Percentiles rank a stretch among this genome's conserved stretches.
phyloP scores from a whole-genome alignment of 441 rosid species.

The Syzygium syzygioides region DNA sequence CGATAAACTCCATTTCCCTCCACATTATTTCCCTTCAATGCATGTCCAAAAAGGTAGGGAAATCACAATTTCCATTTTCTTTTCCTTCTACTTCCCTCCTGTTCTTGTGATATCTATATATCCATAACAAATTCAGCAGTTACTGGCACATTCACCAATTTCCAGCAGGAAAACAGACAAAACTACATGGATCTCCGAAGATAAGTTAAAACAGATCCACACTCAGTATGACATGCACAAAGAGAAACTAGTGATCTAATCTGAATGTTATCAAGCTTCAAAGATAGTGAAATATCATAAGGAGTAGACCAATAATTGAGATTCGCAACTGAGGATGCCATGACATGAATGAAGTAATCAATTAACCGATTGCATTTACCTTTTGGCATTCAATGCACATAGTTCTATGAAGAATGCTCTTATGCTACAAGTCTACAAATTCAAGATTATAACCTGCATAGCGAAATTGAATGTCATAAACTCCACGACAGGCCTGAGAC shows the following conservation, averaged over 20 bases:
- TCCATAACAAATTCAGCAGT: background rate
- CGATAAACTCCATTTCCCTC: background rate
- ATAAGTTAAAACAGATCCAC: background rate
- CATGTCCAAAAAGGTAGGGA: background rate
- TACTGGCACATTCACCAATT: background rate
- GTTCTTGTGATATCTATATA: background rate
- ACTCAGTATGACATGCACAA: background rate
- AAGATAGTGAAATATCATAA: background rate
- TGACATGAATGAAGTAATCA: background rate
- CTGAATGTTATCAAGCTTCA: background rate
- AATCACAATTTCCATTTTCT: background rate
- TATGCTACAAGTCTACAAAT: background rate
- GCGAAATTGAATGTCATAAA: conserved; percentile 97
- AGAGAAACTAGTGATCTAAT: background rate
- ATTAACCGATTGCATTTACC: background rate
- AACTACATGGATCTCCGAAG: background rate
- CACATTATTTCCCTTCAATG: background rate
- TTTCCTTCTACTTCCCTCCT: background rate
- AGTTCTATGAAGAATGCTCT: background rate
- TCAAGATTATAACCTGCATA: conserved; percentile 59
- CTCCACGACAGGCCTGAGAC: conserved; percentile 85
- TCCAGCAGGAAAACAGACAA: background rate
- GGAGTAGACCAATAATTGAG: background rate
- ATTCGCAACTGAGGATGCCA: background rate
- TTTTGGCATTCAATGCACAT: background rate